Evolutionary conservation across 768 basidiomycete species (phyloP), one percentile per base, ranked within the genome.

Genomic region (Botryobasidium botryosum): DNA sequence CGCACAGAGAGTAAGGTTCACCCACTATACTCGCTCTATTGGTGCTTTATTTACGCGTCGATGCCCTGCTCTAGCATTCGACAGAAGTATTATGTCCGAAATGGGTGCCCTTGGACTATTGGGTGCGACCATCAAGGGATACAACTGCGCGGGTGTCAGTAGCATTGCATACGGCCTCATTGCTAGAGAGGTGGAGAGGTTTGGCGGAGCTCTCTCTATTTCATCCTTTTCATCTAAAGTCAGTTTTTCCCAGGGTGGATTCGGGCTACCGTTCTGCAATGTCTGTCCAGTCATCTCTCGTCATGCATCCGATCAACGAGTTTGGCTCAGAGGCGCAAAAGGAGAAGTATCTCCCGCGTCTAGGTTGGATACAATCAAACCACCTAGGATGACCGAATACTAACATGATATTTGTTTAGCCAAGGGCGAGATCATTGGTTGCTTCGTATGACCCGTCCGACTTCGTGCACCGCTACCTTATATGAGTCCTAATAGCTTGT

Each of bases 251-350:
- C 53, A 88, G 91, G 50, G 77, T 97, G 31, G 92, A 99, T 58
- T 96, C 91, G 2, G 92, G 92, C 0, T 97, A 94, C 57, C 82
- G 92, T 21, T 91, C 86, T 4, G 91, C 79, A 3, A 77, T 88
- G 50, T 94, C 90, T 15, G 92, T 97, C 3, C 92, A 97, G 60
- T 87, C 84, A 1, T 91, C 87, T 17, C 73, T 99, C 23, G 87
- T 92, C 10, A 99, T 99, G 91, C 86, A 92, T 56, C 90, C 79
- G 6, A 84, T 87, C 52, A 63, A 82, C 56, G 77, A 82, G 55
- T 96, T 90, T 58, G 92, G 92, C 2, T 74, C 79, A 0, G 78
- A 88, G 26, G 76, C 72, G 26, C 88, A 96, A 62, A 91, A 90
- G 64, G 80, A 87, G 54, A 81, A 79, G 53, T 99, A 79, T 56